These are phyloP conservation scores for Russula lepida DNA, from an alignment of 768 basidiomycete species.

Conservation along the genomic window DNA sequence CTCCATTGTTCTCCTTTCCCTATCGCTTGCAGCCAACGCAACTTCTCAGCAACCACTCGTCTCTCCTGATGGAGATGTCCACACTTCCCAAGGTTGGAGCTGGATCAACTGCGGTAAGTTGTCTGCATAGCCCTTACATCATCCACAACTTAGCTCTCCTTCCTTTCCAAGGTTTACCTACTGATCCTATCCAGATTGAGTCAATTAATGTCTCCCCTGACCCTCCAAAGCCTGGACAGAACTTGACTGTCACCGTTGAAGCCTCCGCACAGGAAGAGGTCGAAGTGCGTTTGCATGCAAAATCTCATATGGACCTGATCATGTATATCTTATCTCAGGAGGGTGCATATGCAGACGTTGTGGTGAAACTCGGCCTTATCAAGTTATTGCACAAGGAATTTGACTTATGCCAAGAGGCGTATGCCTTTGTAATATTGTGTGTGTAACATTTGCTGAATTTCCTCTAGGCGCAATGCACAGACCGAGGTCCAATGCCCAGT, in stretches of 20 bases:
- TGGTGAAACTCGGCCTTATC: constrained; percentile 88
- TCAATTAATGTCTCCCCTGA: constrained; percentile 75
- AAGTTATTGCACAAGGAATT: constrained; percentile 80
- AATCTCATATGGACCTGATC: not conserved
- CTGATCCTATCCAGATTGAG: constrained; percentile 51
- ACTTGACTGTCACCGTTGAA: constrained; percentile 76
- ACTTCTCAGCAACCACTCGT: constrained; percentile 27
- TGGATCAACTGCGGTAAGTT: constrained; percentile 65
- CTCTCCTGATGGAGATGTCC: constrained; percentile 26
- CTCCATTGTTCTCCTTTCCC: constrained; percentile 26
- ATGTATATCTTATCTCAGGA: constrained; percentile 43
- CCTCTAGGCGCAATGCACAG: constrained; percentile 59
- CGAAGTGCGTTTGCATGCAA: constrained; percentile 40
- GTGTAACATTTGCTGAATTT: not conserved
- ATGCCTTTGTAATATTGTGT: constrained; percentile 30
- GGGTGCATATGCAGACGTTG: constrained; percentile 83
- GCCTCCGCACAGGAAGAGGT: constrained; percentile 52
- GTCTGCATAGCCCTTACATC: constrained; percentile 24
- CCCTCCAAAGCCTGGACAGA: constrained; percentile 80
- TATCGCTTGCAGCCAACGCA: constrained; percentile 26
- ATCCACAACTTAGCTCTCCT: constrained; percentile 2
- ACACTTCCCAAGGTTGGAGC: constrained; percentile 45
- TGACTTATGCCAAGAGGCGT: constrained; percentile 93
- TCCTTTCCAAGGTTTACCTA: constrained; percentile 33
- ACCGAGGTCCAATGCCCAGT: constrained; percentile 81